phyloP scores from a whole-genome alignment of 78 protist genomes.

The Dictyostelium firmibasis region DNA sequence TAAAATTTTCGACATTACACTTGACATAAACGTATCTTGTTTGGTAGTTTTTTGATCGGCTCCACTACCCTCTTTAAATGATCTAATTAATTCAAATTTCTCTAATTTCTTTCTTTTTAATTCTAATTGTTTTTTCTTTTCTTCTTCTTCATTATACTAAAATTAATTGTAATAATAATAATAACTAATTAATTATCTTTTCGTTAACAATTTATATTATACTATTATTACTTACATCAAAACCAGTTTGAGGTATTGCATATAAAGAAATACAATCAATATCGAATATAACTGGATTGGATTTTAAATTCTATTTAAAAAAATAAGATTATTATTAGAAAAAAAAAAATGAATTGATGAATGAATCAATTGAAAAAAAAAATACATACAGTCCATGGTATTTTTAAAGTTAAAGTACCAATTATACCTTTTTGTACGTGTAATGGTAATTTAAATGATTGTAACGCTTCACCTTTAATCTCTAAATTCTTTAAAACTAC shows the following conservation, averaged over 20 bases:
- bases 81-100: slow-evolving; percentile 56
- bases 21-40: slow-evolving; percentile 56
- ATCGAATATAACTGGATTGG: slow-evolving; percentile 63
- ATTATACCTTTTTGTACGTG: slow-evolving; percentile 70
- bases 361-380: no score
- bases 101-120: slow-evolving; percentile 52
- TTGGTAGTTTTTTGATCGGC: not conserved
- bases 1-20: slow-evolving; percentile 54
- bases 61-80: slow-evolving; percentile 64
- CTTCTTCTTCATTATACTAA: slow-evolving; percentile 69
- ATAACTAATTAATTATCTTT: no score
- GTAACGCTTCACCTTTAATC: slow-evolving; percentile 72
- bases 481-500: slow-evolving; percentile 54
- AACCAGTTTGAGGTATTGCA: slow-evolving; percentile 74
- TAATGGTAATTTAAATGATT: slow-evolving; percentile 63
- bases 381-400: slow-evolving; percentile 74
- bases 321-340: not conserved
- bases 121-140: slow-evolving; percentile 12
- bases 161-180: not conserved
- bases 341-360: no score
- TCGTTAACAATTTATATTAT: not conserved
- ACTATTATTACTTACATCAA: slow-evolving; percentile 12
- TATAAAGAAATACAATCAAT: slow-evolving; percentile 66
- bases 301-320: slow-evolving; percentile 32
- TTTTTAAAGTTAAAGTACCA: slow-evolving; percentile 54